Conservation (phyloP, 805 yeast species). For the Cyberlindnera subsufficiens region DNA sequence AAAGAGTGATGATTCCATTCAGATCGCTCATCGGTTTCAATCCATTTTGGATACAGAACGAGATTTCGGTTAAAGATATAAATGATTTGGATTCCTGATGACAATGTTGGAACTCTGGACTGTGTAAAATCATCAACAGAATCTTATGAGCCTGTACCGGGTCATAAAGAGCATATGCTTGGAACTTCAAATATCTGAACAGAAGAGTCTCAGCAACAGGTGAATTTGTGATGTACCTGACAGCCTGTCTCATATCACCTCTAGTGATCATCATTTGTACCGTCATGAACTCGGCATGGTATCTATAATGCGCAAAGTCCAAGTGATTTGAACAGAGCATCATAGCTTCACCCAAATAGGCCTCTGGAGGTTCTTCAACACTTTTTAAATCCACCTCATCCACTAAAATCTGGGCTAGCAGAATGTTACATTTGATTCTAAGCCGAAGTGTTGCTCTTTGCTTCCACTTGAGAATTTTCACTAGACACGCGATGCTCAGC, state of each 20-base stretch:
- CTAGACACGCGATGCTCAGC: conserved; percentile 23
- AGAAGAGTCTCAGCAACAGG: neutral
- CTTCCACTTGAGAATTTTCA: conserved; percentile 15
- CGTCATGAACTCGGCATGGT: conserved; percentile 5
- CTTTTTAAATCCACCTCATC: conserved; percentile 2
- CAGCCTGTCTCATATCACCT: conserved; percentile 8
- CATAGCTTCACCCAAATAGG: conserved; percentile 10
- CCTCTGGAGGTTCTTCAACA: conserved; percentile 8
- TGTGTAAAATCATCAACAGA: neutral
- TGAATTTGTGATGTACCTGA: conserved; percentile 2
- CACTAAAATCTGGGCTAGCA: conserved; percentile 24
- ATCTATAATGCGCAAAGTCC: neutral
- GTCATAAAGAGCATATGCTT: conserved; percentile 5
- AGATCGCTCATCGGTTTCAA: conserved; percentile 2
- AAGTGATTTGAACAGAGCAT: conserved; percentile 9
- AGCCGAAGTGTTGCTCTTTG: conserved; percentile 23
- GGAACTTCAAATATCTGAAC: conserved; percentile 7
- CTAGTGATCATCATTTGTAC: conserved; percentile 3
- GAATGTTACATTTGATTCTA: conserved; percentile 20
- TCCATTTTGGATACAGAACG: conserved; percentile 10
- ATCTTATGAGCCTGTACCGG: too few relatives aligned
- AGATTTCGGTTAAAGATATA: conserved; percentile 9
- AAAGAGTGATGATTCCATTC: neutral
- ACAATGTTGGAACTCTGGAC: neutral
- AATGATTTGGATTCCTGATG: conserved; percentile 3